These are phyloP conservation scores for Adenanthera pavonina DNA, from an alignment of 306 rosid species.

Conservation along the genomic window DNA sequence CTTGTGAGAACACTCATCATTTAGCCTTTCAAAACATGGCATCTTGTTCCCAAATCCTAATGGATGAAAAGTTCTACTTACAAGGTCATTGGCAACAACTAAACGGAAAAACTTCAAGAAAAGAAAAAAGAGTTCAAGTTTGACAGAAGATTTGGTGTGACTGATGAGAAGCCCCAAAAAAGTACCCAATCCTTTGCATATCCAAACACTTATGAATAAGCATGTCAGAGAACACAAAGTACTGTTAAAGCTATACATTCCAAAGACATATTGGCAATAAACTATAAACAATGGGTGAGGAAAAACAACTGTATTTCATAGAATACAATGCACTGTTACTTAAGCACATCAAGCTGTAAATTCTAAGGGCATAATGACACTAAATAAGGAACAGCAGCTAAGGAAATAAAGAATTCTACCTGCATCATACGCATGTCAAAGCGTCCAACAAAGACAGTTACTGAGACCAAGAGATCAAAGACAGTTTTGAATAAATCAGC, in stretches of 20 bases:
- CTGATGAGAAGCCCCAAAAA: slow-evolving; percentile 1
- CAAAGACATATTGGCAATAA: neutral
- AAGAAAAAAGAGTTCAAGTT: neutral
- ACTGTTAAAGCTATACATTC: neutral
- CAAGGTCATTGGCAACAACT: neutral
- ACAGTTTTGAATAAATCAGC: slow-evolving; percentile 99
- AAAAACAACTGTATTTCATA: neutral
- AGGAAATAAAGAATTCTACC: slow-evolving; percentile 53
- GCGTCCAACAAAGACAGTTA: slow-evolving; percentile 98
- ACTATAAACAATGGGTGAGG: neutral
- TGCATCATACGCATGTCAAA: slow-evolving; percentile 99
- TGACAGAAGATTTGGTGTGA: slow-evolving; percentile 6
- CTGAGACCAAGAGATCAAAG: slow-evolving; percentile 95
- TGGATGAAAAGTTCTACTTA: neutral
- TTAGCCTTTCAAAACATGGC: slow-evolving; percentile 14
- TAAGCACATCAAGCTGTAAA: slow-evolving; percentile 30
- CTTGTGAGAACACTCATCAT: slow-evolving; percentile 9
- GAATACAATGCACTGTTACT: neutral
- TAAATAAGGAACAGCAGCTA: neutral
- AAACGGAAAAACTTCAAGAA: neutral
- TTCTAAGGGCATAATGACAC: slow-evolving; percentile 16
- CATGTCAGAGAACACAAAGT: slow-evolving; percentile 4
- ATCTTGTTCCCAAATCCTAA: slow-evolving; percentile 25
- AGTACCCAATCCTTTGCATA: slow-evolving; percentile 22
- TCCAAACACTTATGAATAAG: neutral